phyloP scores from a whole-genome alignment of 148 eudicot species.

The Rhododendron simsii region DNA sequence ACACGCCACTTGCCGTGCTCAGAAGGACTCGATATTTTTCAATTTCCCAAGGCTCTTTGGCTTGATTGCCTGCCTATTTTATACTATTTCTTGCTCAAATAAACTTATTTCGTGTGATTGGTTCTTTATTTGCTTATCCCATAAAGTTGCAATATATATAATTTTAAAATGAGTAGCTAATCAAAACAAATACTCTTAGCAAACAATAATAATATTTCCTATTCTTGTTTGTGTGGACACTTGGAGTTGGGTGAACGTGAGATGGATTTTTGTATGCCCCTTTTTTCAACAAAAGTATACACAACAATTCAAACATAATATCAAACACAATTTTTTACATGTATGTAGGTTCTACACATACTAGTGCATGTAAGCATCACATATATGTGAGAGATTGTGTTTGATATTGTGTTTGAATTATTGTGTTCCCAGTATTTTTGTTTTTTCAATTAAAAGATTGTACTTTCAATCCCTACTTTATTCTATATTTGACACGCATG shows the following conservation, averaged over 20 bases:
- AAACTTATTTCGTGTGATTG: not conserved
- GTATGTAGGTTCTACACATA: no score
- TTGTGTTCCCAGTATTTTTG: no score
- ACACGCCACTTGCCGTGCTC: not conserved
- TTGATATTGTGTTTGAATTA: no score
- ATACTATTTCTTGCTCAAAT: not conserved
- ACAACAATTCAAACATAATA: no score
- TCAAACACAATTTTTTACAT: no score
- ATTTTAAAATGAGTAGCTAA: not conserved
- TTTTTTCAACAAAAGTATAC: not conserved
- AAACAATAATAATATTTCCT: not conserved
- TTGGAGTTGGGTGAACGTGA: not conserved
- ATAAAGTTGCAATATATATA: not conserved
- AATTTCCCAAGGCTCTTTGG: not conserved
- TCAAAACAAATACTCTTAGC: not conserved
- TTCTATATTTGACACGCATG: not conserved
- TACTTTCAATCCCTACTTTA: not conserved
- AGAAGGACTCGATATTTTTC: not conserved
- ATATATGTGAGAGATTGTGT: no score
- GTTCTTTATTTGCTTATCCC: not conserved
- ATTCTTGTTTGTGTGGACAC: not conserved
- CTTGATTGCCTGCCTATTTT: not conserved
- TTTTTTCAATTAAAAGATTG: not conserved
- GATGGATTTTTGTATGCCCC: not conserved
- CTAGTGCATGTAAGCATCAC: accelerated